These are phyloP conservation scores for Thalassiosira sp. DNA, from an alignment of 352 stramenopile species.

Conservation along the genomic window DNA sequence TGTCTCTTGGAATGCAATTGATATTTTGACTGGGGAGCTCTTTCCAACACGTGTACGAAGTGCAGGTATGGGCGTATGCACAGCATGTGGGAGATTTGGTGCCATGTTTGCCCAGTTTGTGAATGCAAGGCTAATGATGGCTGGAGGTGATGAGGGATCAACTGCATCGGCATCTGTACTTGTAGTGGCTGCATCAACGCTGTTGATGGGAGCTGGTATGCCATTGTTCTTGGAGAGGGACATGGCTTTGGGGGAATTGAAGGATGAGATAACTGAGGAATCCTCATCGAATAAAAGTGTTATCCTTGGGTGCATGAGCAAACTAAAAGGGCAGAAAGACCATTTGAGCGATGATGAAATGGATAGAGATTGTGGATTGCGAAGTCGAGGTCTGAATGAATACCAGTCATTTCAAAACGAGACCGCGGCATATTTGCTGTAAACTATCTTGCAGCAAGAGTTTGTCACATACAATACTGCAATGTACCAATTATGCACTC, in stretches of 20 bases:
- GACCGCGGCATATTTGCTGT: slow-evolving; percentile 38
- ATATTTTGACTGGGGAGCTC: slow-evolving; percentile 87
- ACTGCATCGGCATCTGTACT: slow-evolving; percentile 40
- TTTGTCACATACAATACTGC: no score
- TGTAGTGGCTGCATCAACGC: slow-evolving; percentile 32
- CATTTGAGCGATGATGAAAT: slow-evolving; percentile 54
- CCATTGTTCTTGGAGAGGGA: slow-evolving; percentile 37
- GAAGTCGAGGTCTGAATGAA: slow-evolving; percentile 13
- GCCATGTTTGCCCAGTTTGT: slow-evolving; percentile 88
- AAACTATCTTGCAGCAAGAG: slow-evolving; percentile 7
- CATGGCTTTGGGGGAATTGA: slow-evolving; percentile 33
- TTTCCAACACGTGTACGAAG: slow-evolving; percentile 89
- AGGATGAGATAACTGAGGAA: slow-evolving; percentile 31
- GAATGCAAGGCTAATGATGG: slow-evolving; percentile 58
- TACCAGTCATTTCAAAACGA: no score
- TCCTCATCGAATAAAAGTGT: background rate
- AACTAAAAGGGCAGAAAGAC: slow-evolving; percentile 20
- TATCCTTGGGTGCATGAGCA: slow-evolving; percentile 9
- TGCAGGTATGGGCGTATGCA: slow-evolving; percentile 89
- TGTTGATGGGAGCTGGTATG: slow-evolving; percentile 42
- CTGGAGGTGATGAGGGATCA: slow-evolving; percentile 1
- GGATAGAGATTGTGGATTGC: slow-evolving; percentile 5
- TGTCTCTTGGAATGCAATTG: slow-evolving; percentile 90
- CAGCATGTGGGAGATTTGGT: slow-evolving; percentile 86
- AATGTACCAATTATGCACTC: no score